phyloP scores from a whole-genome alignment of 768 basidiomycete genomes.

The Dioszegia crocea region DNA sequence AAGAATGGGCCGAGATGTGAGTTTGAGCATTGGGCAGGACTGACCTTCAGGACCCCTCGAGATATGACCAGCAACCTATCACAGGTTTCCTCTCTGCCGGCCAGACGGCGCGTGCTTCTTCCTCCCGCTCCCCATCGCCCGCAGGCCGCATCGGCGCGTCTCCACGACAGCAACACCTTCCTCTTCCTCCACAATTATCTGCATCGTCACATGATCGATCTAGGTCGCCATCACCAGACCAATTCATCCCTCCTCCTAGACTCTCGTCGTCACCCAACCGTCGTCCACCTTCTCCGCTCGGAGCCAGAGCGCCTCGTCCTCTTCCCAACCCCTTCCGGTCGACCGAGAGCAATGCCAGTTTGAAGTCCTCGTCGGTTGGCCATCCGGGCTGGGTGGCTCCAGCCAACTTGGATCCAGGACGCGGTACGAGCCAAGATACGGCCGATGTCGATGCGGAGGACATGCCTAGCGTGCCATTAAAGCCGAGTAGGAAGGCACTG shows the following conservation, averaged over 20 bases:
- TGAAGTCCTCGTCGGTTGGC: constrained; percentile 4
- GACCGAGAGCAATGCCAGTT: constrained; percentile 12
- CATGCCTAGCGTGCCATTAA: constrained; percentile 49
- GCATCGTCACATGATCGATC: constrained; percentile 50
- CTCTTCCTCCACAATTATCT: constrained; percentile 13
- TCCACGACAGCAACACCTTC: constrained; percentile 18
- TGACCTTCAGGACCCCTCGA: neutral
- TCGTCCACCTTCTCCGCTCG: constrained; percentile 29
- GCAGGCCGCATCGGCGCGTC: constrained; percentile 29
- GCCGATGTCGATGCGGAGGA: constrained; percentile 31
- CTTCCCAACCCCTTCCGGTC: constrained; percentile 36
- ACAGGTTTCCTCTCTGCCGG: constrained; percentile 44
- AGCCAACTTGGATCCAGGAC: constrained; percentile 2
- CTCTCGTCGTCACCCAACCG: constrained; percentile 10
- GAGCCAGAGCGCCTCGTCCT: constrained; percentile 20
- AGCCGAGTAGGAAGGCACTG: constrained; percentile 79
- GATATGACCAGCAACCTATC: constrained; percentile 1
- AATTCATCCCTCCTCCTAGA: constrained; percentile 25
- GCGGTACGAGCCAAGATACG: constrained; percentile 12
- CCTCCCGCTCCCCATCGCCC: constrained; percentile 48
- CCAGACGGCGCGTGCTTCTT: constrained; percentile 17
- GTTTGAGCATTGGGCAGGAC: constrained; percentile 31
- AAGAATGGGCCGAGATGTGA: constrained; percentile 64
- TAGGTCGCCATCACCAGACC: constrained; percentile 68
- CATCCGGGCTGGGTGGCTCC: constrained; percentile 3